These are phyloP conservation scores for Diaporthe capsici DNA, from an alignment of 2,329 filamentous ascomycete species.

Conservation along the genomic window DNA sequence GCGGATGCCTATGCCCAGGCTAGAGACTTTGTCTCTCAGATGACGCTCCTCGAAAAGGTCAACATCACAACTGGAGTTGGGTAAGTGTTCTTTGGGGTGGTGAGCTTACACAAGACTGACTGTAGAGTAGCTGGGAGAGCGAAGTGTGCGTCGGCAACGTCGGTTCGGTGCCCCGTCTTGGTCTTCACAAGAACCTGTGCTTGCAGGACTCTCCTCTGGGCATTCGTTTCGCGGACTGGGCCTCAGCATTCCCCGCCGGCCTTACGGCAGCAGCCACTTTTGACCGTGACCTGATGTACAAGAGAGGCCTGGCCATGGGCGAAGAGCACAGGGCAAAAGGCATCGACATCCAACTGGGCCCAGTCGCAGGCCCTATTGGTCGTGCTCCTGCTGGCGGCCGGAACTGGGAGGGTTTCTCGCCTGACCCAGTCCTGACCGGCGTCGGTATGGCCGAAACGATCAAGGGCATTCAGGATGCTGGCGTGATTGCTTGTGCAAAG, in stretches of 20 bases:
- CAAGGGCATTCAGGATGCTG: constrained; percentile 83
- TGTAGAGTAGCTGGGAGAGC: constrained; percentile 68
- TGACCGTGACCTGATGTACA: constrained; percentile 79
- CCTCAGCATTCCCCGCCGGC: constrained; percentile 84
- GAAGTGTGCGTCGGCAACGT: constrained; percentile 84
- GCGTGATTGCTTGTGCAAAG: constrained; percentile 84
- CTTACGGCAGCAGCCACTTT: constrained; percentile 88
- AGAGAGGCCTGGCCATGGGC: constrained; percentile 80
- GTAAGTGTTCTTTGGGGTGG: constrained; percentile 60
- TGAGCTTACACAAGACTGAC: background rate
- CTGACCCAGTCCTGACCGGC: constrained; percentile 82
- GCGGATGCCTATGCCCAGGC: constrained; percentile 82
- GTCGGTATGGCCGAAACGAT: constrained; percentile 80
- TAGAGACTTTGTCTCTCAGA: constrained; percentile 82
- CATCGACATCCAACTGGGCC: constrained; percentile 80
- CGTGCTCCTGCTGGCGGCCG: constrained; percentile 76
- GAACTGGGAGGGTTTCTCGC: constrained; percentile 80
- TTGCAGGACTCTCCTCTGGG: constrained; percentile 89
- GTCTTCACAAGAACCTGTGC: constrained; percentile 78
- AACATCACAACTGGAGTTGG: constrained; percentile 94
- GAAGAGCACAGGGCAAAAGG: constrained; percentile 80
- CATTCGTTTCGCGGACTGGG: constrained; percentile 82
- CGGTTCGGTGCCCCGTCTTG: constrained; percentile 78
- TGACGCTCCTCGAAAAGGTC: constrained; percentile 91
- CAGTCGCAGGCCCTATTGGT: constrained; percentile 80